Conservation (phyloP, 2,329 filamentous ascomycete genomes). For the Pseudogymnoascus verrucosus region DNA sequence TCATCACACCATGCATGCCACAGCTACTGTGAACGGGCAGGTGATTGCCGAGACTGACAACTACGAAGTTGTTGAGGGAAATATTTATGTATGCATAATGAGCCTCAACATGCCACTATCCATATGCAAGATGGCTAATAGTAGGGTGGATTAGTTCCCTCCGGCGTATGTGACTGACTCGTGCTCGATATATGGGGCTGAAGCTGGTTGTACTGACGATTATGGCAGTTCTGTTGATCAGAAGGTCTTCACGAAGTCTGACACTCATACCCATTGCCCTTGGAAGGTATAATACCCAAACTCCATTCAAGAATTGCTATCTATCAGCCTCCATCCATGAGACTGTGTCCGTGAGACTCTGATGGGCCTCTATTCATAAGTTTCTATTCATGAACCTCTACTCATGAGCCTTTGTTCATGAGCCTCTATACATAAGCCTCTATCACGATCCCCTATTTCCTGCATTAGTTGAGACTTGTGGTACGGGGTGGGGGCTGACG, state of each 20-base stretch:
- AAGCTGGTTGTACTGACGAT: constrained; percentile 8
- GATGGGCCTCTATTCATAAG: not conserved
- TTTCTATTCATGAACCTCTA: not conserved
- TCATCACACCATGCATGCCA: constrained; percentile 9
- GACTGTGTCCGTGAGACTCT: no score
- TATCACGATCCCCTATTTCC: not conserved
- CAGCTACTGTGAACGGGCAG: constrained; percentile 36
- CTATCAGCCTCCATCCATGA: not conserved
- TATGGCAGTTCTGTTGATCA: constrained; percentile 30
- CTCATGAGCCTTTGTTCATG: not conserved
- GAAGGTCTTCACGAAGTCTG: constrained; percentile 33
- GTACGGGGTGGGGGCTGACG: not conserved
- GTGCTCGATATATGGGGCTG: not conserved
- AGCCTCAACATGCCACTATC: constrained; percentile 2
- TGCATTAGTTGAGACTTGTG: not conserved
- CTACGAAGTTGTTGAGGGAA: constrained; percentile 41
- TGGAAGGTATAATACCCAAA: constrained; percentile 30
- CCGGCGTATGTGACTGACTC: constrained; percentile 25
- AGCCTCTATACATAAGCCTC: not conserved
- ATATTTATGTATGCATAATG: constrained; percentile 34
- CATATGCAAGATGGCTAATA: not conserved
- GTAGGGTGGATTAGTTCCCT: constrained; percentile 25
- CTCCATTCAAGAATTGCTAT: not conserved
- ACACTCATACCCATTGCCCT: constrained; percentile 35
- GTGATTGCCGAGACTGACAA: constrained; percentile 37